Base-by-base conservation (phyloP, 768 basidiomycete species). In the Dioszegia crocea region DNA sequence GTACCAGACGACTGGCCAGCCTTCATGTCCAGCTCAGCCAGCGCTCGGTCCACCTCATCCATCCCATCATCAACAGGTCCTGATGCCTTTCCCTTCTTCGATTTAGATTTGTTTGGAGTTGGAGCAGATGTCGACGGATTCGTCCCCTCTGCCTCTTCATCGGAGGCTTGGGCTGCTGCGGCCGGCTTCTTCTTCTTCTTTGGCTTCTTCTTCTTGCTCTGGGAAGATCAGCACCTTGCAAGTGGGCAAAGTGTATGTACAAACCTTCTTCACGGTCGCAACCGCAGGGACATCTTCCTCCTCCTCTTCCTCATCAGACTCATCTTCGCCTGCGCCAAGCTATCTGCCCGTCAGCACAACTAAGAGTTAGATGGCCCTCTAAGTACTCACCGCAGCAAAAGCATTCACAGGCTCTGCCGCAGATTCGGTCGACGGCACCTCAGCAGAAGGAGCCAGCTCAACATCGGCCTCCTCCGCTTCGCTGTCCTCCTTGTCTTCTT, bases 21-120 rank as follows among this genome's bases (percentile, higher is more conserved):
- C 88, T 89, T 86, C 48, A 85, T 61, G 1, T 87, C 85, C n/a
- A 97, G 80, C 67, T 96, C 91, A 1, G 86, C 87, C 10, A 97
- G 80, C 0, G 86, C 91, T 54, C 84, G 81, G 66, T 96, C 91
- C 26, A 98, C 79, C 62, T 97, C 91, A 66, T 92, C 88, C 55
- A 80, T 66, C 14, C 63, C 74, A 23, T 66, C 71, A 26, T 57
- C 55, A 14, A 33, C 8, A 33, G 0, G 23, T 38, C 24, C 27
- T 14, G 17, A 10, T 9, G 36, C 12, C 45, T 48, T 31, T 45
- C 24, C 27, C 31, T 46, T 45, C 54, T 31, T 56, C 17, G 29
- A 14, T 62, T 79, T 56, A 45, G 60, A 82, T 63, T 84, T 84
- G 1, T 82, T 83, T n/a, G n/a, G n/a, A 69, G 85, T 60, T 85